These are phyloP conservation scores for Corrigiola litoralis DNA, from an alignment of 179 eudicot species.

Conservation along the genomic window DNA sequence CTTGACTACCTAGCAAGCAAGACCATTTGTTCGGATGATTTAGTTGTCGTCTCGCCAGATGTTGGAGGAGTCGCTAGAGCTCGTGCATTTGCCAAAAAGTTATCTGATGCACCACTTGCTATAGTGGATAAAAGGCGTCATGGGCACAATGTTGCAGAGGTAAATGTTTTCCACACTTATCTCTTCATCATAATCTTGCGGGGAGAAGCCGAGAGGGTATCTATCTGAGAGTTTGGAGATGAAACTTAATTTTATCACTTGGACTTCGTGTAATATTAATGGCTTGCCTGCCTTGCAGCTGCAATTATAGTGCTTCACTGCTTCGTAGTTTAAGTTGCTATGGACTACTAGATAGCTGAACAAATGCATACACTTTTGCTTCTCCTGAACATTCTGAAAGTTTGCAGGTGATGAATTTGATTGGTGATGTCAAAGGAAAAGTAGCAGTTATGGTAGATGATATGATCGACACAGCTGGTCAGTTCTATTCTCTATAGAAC, in stretches of 20 bases:
- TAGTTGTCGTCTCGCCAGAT: constrained; percentile 94
- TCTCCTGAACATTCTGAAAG: neutral
- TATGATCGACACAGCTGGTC: constrained; percentile 65
- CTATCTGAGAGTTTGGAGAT: no score
- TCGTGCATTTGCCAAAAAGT: constrained; percentile 92
- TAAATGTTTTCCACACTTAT: constrained; percentile 19
- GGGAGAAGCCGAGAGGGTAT: no score
- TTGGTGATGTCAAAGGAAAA: constrained; percentile 57
- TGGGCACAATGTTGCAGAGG: constrained; percentile 94
- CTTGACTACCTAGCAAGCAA: constrained; percentile 96
- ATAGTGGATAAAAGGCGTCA: constrained; percentile 94
- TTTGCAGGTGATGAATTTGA: constrained; percentile 56
- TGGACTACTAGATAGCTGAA: neutral
- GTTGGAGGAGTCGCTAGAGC: constrained; percentile 98
- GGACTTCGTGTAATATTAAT: neutral
- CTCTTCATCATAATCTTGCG: neutral
- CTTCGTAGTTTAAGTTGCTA: neutral
- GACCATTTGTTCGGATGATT: constrained; percentile 64
- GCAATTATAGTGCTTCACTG: neutral
- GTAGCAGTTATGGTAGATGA: constrained; percentile 64
- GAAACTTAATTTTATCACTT: neutral
- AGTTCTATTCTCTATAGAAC: constrained; percentile 14
- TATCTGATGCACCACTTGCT: constrained; percentile 96
- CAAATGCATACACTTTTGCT: neutral
- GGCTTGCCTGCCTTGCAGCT: neutral